Evolutionary conservation across 169 alveolate genomes (phyloP).

Genomic region (Plasmodium relictum): DNA sequence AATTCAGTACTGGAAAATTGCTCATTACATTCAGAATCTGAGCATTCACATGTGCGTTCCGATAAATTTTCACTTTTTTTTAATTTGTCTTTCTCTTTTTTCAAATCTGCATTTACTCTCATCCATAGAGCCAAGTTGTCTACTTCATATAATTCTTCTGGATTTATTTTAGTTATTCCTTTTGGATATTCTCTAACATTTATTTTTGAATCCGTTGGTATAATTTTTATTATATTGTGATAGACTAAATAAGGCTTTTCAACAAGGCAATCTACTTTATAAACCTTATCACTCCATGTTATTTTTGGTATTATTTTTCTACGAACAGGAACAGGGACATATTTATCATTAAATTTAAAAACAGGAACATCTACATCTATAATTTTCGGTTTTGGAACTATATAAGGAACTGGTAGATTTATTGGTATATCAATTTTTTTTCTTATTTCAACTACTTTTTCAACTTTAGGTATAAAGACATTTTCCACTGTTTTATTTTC

Average conservation of each 20-base stretch:
- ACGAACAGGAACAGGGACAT: conserved; percentile 83
- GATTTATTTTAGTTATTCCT: conserved; percentile 81
- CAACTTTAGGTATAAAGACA: conserved; percentile 63
- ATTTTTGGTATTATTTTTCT: conserved; percentile 81
- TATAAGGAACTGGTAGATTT: conserved; percentile 81
- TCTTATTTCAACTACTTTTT: conserved; percentile 66
- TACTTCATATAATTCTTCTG: conserved; percentile 81
- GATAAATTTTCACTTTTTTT: conserved; percentile 19
- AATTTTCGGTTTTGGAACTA: conserved; percentile 83
- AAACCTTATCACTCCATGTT: conserved; percentile 80
- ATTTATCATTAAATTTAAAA: conserved; percentile 82
- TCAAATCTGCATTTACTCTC: conserved; percentile 84
- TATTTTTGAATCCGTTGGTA: conserved; percentile 80
- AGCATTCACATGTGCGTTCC: conserved; percentile 52
- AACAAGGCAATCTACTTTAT: conserved; percentile 80
- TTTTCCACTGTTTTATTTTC: conserved; percentile 53
- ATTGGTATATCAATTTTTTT: conserved; percentile 74
- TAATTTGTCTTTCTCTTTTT: conserved; percentile 77
- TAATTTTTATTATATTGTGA: conserved; percentile 81
- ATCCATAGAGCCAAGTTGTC: conserved; percentile 84
- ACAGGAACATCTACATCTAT: conserved; percentile 83
- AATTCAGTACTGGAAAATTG: conserved; percentile 26
- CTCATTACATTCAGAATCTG: conserved; percentile 35
- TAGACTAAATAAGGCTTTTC: conserved; percentile 83
- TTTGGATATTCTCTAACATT: conserved; percentile 81